phyloP scores from a whole-genome alignment of 1,284 basidiomycete species.

The Sutorius eximius region DNA sequence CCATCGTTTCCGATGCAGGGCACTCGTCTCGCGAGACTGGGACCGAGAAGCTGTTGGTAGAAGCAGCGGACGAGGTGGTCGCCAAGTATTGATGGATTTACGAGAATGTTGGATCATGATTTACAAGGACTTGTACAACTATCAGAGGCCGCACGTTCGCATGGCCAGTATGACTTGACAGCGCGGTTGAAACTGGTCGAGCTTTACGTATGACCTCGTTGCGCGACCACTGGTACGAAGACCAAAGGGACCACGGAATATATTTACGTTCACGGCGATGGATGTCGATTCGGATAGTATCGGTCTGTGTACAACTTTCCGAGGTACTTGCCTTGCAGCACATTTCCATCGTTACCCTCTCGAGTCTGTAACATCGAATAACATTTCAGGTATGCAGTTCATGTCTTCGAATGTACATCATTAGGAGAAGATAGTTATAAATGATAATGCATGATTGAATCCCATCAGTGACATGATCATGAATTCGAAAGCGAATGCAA shows the following conservation, averaged over 20 bases:
- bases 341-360: not conserved
- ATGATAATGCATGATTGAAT: slow-evolving; percentile 33
- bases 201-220: too few relatives aligned
- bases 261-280: too few relatives aligned
- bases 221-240: too few relatives aligned
- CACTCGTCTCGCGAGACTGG: slow-evolving; percentile 84
- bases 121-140: not conserved
- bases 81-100: slow-evolving; percentile 20
- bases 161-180: not conserved
- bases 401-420: slow-evolving; percentile 20
- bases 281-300: too few relatives aligned
- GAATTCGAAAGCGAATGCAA: slow-evolving; percentile 23
- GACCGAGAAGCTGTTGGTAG: slow-evolving; percentile 70
- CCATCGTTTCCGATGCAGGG: slow-evolving; percentile 88
- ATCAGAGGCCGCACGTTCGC: not conserved
- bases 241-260: too few relatives aligned
- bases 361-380: not conserved
- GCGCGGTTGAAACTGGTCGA: too few relatives aligned
- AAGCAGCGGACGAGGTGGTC: slow-evolving; percentile 46
- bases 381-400: not conserved
- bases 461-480: slow-evolving; percentile 24
- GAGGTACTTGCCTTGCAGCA: too few relatives aligned
- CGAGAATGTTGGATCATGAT: not conserved
- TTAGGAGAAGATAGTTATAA: slow-evolving; percentile 32
- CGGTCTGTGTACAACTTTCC: too few relatives aligned